Percentiles rank a stretch among this genome's conserved stretches.
Conservation (phyloP, 1,139 yeast species). For the Groenewaldozyma auringiensis region DNA sequence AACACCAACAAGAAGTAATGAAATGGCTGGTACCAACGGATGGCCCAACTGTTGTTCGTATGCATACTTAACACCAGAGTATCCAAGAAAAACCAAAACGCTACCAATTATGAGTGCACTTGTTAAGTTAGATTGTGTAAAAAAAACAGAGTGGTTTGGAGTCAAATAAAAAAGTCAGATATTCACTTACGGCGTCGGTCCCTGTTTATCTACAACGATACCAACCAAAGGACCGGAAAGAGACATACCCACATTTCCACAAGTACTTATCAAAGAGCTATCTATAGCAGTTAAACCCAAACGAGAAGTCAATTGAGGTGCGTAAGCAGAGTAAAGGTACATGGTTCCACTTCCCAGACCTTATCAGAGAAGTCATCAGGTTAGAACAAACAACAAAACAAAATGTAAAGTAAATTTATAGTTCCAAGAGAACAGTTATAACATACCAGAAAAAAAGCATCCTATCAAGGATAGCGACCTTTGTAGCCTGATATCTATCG, state of each 20-base stretch:
- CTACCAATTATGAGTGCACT: conserved; percentile 28
- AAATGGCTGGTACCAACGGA: conserved; percentile 24
- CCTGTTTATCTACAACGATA: conserved; percentile 47
- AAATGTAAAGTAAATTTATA: not conserved
- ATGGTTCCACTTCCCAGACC: conserved; percentile 51
- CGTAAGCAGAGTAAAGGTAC: conserved; percentile 55
- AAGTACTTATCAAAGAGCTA: conserved; percentile 48
- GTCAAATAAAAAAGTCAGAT: not conserved
- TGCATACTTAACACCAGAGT: conserved; percentile 24
- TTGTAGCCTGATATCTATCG: not conserved
- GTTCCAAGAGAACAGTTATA: not conserved
- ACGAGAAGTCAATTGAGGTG: conserved; percentile 53
- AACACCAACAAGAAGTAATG: conserved; percentile 30
- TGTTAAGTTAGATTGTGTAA: conserved; percentile 1
- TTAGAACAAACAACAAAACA: conserved; percentile 1
- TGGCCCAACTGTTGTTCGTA: conserved; percentile 19
- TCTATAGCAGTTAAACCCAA: conserved; percentile 48
- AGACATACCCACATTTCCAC: conserved; percentile 55
- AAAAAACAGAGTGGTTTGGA: not conserved
- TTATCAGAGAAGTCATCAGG: too few relatives aligned
- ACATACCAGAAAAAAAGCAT: conserved; percentile 27
- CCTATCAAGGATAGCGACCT: conserved; percentile 20
- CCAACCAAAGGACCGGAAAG: conserved; percentile 58
- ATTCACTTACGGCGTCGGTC: conserved; percentile 35
- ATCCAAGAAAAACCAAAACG: conserved; percentile 26